These are phyloP conservation scores for Carex scoparia DNA, from an alignment of 176 grass and related monocot genomes.

Conservation along the genomic window DNA sequence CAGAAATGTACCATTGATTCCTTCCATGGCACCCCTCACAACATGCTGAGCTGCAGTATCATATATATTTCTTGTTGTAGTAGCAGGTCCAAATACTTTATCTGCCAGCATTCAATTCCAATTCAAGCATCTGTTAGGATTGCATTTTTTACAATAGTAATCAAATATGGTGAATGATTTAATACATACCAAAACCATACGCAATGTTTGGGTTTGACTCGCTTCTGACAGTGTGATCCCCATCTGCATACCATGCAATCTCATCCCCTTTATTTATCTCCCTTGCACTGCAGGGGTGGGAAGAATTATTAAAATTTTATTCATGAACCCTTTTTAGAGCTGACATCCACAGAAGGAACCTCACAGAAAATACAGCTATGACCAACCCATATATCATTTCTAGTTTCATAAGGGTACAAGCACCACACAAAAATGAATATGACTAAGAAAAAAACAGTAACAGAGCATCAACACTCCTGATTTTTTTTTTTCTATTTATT, in stretches of 20 bases:
- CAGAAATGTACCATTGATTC: slow-evolving; percentile 80
- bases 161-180: neutral
- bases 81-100: slow-evolving; percentile 98
- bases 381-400: neutral
- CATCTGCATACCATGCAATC: slow-evolving; percentile 89
- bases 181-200: slow-evolving; percentile 81
- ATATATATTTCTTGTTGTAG: slow-evolving; percentile 82
- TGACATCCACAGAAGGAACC: neutral
- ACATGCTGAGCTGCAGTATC: slow-evolving; percentile 92
- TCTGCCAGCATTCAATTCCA: slow-evolving; percentile 40
- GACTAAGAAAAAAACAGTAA: neutral
- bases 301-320: slow-evolving; percentile 2
- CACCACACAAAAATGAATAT: slow-evolving; percentile 12
- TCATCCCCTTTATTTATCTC: slow-evolving; percentile 98
- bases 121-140: neutral
- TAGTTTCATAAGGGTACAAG: neutral
- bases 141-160: neutral
- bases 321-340: neutral
- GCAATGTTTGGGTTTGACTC: slow-evolving; percentile 77
- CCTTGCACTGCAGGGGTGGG: slow-evolving; percentile 43
- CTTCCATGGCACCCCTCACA: slow-evolving; percentile 95
- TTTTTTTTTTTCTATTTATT: neutral
- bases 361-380: neutral
- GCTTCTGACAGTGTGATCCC: slow-evolving; percentile 82
- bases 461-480: neutral